A percentile compares a stretch with the other conserved stretches of the same genome.
Evolutionary conservation across 257 asterid species (phyloP).

Genomic region (Echites panduratus): DNA sequence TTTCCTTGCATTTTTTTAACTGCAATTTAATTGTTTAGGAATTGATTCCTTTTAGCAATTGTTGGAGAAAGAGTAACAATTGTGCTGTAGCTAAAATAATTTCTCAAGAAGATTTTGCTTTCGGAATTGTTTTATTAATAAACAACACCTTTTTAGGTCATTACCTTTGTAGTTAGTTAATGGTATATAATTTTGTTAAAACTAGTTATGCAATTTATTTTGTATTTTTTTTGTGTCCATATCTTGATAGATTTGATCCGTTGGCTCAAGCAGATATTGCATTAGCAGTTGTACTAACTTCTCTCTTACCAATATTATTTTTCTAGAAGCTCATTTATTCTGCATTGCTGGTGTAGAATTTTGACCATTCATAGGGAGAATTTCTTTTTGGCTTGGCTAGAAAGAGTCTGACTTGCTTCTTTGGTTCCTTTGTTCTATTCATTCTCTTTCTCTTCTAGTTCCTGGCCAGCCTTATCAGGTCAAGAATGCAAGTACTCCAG

Average conservation of each 20-base stretch:
- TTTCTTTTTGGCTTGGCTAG: neutral
- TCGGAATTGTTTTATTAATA: neutral
- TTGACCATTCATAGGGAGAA: neutral
- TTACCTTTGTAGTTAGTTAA: neutral
- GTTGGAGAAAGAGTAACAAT: neutral
- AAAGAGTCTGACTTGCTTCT: neutral
- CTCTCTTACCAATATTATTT: neutral
- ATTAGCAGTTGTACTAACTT: neutral
- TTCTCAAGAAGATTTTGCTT: neutral
- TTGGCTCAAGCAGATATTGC: neutral
- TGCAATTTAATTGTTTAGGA: neutral
- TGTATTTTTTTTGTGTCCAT: neutral
- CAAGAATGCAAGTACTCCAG: conserved; percentile 34
- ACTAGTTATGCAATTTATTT: neutral
- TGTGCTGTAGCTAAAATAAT: neutral
- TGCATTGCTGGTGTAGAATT: neutral
- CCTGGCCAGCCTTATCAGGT: conserved; percentile 76
- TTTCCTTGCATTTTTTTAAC: neutral
- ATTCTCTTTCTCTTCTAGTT: conserved; percentile 40
- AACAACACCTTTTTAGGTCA: neutral
- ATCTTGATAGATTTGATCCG: neutral
- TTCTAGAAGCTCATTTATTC: neutral
- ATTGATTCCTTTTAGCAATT: neutral
- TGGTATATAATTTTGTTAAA: neutral
- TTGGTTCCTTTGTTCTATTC: conserved; percentile 2